These are phyloP conservation scores for Nicotiana attenuata DNA, from an alignment of 257 asterid genomes.

Conservation along the genomic window DNA sequence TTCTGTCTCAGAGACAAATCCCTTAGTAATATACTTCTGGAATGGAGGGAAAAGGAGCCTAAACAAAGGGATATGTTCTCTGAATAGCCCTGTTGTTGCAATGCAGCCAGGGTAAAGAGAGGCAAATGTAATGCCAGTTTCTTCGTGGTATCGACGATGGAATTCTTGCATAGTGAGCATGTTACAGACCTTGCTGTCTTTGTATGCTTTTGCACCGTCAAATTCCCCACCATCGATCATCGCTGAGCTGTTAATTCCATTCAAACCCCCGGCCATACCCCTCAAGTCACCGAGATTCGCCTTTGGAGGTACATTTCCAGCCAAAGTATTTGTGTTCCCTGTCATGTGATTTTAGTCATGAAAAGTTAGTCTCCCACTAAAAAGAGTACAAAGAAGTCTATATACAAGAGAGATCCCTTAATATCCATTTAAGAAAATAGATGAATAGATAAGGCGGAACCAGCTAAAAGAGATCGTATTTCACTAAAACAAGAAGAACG, in stretches of 20 bases:
- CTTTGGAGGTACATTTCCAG: slow-evolving; percentile 96
- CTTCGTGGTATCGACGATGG: slow-evolving; percentile 83
- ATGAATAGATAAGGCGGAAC: not conserved
- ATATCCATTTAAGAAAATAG: not conserved
- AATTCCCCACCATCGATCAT: slow-evolving; percentile 90
- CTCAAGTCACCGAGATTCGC: slow-evolving; percentile 87
- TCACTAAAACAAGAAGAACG: not conserved
- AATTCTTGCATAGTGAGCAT: slow-evolving; percentile 96
- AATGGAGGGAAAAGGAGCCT: slow-evolving; percentile 84
- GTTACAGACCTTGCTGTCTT: slow-evolving; percentile 96
- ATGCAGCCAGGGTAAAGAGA: slow-evolving; percentile 97
- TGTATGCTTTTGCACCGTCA: slow-evolving; percentile 98
- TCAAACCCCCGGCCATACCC: slow-evolving; percentile 74
- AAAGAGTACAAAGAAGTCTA: not conserved
- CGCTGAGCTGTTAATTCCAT: slow-evolving; percentile 65
- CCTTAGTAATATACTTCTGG: slow-evolving; percentile 86
- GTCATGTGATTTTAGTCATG: slow-evolving; percentile 5
- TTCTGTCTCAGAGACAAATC: slow-evolving; percentile 84
- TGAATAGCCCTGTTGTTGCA: slow-evolving; percentile 86
- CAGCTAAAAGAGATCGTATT: not conserved
- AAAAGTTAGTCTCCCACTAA: not conserved
- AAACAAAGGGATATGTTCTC: slow-evolving; percentile 88
- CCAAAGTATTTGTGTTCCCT: slow-evolving; percentile 92
- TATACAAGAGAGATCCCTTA: not conserved
- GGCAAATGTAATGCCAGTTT: slow-evolving; percentile 79